A percentile compares a stretch with the other conserved stretches of the same genome.
Conservation (phyloP, 805 yeast species). For the Lipomyces yamadae region DNA sequence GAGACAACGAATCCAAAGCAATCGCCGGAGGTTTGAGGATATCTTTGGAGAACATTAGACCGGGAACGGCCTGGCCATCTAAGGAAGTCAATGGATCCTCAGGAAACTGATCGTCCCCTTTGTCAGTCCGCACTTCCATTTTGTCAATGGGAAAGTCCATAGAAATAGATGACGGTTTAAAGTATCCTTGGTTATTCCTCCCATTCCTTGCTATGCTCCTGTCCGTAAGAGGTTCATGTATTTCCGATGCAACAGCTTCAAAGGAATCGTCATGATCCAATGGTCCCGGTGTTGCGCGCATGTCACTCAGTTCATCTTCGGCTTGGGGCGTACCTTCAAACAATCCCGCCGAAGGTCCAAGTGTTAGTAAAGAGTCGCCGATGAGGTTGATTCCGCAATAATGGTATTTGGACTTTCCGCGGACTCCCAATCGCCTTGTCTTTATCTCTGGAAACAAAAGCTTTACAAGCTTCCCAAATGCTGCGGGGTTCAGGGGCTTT, state of each 20-base stretch:
- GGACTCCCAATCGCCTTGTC: constrained; percentile 78
- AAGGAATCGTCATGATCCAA: constrained; percentile 18
- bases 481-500: constrained; percentile 72
- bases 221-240: background rate
- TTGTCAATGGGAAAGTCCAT: background rate
- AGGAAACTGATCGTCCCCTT: background rate
- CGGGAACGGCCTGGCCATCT: constrained; percentile 23
- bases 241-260: constrained; percentile 7
- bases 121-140: constrained; percentile 6
- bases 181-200: background rate
- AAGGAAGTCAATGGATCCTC: constrained; percentile 13
- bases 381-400: constrained; percentile 72
- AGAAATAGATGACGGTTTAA: background rate
- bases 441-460: constrained; percentile 67
- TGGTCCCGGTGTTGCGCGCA: background rate
- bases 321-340: background rate
- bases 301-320: constrained; percentile 7
- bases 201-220: background rate
- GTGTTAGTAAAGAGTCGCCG: constrained; percentile 43
- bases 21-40: constrained; percentile 21
- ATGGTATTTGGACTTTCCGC: constrained; percentile 84
- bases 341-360: constrained; percentile 4
- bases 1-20: constrained; percentile 46
- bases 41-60: constrained; percentile 18
- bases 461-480: constrained; percentile 75